Base-by-base conservation (phyloP, 805 yeast species). In the Kurtzmaniella cleridarum region DNA sequence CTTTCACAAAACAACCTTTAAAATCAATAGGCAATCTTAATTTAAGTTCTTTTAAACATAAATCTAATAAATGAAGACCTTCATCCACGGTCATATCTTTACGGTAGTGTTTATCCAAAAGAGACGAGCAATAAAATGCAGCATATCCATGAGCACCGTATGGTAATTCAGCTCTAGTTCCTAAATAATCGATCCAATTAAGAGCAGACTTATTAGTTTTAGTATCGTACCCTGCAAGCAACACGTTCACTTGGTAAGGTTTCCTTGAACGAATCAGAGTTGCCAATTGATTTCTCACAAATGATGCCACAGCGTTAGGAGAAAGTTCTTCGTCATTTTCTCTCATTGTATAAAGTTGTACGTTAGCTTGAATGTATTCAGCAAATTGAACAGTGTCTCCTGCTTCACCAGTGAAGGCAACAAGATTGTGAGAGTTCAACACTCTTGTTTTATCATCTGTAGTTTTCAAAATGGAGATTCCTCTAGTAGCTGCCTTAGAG, bases 61-160 rank as follows among this genome's bases (percentile, higher is more conserved):
- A 55, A 46, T 78, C 71, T 57, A 90, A 73, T 50, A 93, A 71
- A 34, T 79, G 72, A 43, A 91, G 57, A 2, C 97, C 98, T 43
- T 88, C 91, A 29, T 80, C 87, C 30, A 76, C 61, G 5, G 76
- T 67, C 80, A 90, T 76, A 50, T 81, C 90, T 32, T 79, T 72
- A 57, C 81, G 76, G 65, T 90, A 89, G 64, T 89, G 96, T 50
- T 83, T 89, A 67, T 93, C 98, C 49, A 93, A 72, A 47, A 91
- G 68, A 2, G 98, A 85, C 61, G 88, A 75, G 26, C 95, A 81
- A 61, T 93, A 93, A 64, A 91, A 93, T 1, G 95, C 95, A n/a
- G 98, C 95, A 57, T 93, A 93, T 10, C 98, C 98, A 60, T 93
- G 98, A 2, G 98, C 98, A 13, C 95, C 96, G 57, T 93, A 93